Base-by-base conservation (phyloP, 495 filamentous ascomycete genomes). In the Penicillium daleae region DNA sequence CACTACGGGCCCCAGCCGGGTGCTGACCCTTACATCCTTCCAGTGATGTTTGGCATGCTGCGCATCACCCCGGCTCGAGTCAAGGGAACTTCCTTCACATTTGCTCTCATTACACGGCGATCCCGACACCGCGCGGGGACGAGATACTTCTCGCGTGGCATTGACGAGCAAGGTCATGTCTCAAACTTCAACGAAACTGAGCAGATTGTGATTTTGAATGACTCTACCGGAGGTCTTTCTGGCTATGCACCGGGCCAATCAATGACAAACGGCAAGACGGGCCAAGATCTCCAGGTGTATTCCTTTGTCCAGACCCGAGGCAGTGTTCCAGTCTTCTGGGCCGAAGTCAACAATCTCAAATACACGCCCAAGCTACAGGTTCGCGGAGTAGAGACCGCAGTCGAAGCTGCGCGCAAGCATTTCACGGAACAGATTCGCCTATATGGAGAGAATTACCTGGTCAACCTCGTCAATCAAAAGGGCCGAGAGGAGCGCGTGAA, bases 111-210 rank as follows among this genome's bases (percentile, higher is more conserved):
- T 62, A 93, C 94, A 5, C 85, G 95, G 56, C 84, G 92, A 64
- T 95, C 92, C 13, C 83, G 95, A 66, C 86, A 96, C 71, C 84
- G 93, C 61, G 94, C 85, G 15, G 95, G 95, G 24, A 98, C 95
- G 6, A 80, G 95, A 73, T 97, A 97, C 79, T 92, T 98, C 71
- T 93, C 96, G 0, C 87, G 95, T 55, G 95, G 95, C 33, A 84
- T 97, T 22, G 94, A 99, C 70, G 92, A 97, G 59, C 77, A 92
- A 62, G 95, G 95, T n/a, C 85, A 97, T 71, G 96, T 92, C 6
- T 90, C 92, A 21, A 99, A 99, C 70, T 99, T 92, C 83, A 99
- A 99, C 69, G 95, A 99, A 79, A 98, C 96, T 0, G 95, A 99
- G 70, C 96, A 98, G 71, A 80, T 91, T 52, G 80, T 96, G 44